A percentile compares a stretch with the other conserved stretches of the same genome.
These are phyloP conservation scores for Theileria parva DNA, from an alignment of 169 alveolate species.

Conservation along the genomic window DNA sequence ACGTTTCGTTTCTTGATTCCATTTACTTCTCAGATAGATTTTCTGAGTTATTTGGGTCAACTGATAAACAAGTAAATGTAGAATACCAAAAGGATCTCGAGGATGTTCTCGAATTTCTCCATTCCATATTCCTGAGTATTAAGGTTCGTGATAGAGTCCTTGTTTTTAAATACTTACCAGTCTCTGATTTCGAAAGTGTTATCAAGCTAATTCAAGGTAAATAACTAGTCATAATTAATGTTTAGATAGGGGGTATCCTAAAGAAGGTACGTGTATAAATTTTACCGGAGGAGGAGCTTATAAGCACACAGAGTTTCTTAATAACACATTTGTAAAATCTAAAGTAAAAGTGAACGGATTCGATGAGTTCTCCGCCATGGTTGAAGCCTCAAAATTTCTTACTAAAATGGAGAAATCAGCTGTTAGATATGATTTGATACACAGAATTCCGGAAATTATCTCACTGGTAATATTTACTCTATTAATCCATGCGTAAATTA, in stretches of 20 bases:
- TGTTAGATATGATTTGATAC: slow-evolving; percentile 17
- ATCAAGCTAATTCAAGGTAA: slow-evolving; percentile 17
- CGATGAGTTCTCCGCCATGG: slow-evolving; percentile 41
- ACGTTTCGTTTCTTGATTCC: slow-evolving; percentile 5
- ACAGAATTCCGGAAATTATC: background rate
- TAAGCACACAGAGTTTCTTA: slow-evolving; percentile 17
- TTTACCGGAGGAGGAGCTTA: slow-evolving; percentile 62
- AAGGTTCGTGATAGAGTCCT: slow-evolving; percentile 3
- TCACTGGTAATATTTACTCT: slow-evolving; percentile 9
- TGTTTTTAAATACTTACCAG: slow-evolving; percentile 23
- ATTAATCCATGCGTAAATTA: background rate
- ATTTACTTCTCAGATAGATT: background rate
- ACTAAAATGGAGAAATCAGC: slow-evolving; percentile 13
- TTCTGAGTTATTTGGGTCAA: slow-evolving; percentile 1
- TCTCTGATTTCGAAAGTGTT: slow-evolving; percentile 19
- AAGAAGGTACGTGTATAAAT: background rate
- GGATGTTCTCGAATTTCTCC: background rate
- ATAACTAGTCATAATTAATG: background rate
- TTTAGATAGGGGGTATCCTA: slow-evolving; percentile 6
- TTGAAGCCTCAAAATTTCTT: slow-evolving; percentile 23
- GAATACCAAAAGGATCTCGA: background rate
- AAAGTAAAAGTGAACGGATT: background rate
- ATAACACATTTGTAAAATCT: background rate
- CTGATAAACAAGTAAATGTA: background rate
- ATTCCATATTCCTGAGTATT: slow-evolving; percentile 2